Evolutionary conservation across 129 eudicot genomes (phyloP), one percentile per base, ranked within the genome.

Genomic region (Chrysanthemum lavandulifolium): DNA sequence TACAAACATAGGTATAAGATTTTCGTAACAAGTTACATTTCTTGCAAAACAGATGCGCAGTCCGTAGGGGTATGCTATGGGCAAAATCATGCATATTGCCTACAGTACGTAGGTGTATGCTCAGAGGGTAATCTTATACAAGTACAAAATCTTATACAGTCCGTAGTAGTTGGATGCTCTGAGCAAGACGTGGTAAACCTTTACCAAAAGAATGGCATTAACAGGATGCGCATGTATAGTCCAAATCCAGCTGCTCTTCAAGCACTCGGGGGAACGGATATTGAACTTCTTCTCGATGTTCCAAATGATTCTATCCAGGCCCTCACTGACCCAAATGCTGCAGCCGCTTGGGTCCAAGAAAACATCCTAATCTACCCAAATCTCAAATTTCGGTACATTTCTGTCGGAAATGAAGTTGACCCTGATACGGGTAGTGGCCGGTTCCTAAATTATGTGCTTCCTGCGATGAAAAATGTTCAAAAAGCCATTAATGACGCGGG

Each of bases 41-140:
- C 21, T 29, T 29, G 33, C 33, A 29, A 69, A 68, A 50, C 69
- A 82, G 86, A 78, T 64, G 80, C 74, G 1, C 14, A 21, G 47
- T 68, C 75, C 0, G 72, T 84, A n/a, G 86, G 89, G 6, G 82
- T 78, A 11, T 71, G 83, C 60, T 74, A 75, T 36, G 89, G 89
- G 3, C 67, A 53, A 45, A n/a, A n/a, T n/a, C n/a, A n/a, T n/a
- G n/a, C n/a, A n/a, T n/a, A n/a, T n/a, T n/a, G n/a, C n/a, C n/a
- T n/a, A n/a, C n/a, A n/a, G n/a, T n/a, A n/a, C n/a, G n/a, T n/a
- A n/a, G n/a, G n/a, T n/a, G n/a, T n/a, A n/a, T n/a, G n/a, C n/a
- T n/a, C n/a, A n/a, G n/a, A n/a, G n/a, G n/a, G n/a, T n/a, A n/a
- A n/a, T n/a, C n/a, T n/a, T n/a, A n/a, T n/a, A n/a, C n/a, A n/a